Conservation (phyloP, 2,329 filamentous ascomycete species). For the Fusarium denticulatum region DNA sequence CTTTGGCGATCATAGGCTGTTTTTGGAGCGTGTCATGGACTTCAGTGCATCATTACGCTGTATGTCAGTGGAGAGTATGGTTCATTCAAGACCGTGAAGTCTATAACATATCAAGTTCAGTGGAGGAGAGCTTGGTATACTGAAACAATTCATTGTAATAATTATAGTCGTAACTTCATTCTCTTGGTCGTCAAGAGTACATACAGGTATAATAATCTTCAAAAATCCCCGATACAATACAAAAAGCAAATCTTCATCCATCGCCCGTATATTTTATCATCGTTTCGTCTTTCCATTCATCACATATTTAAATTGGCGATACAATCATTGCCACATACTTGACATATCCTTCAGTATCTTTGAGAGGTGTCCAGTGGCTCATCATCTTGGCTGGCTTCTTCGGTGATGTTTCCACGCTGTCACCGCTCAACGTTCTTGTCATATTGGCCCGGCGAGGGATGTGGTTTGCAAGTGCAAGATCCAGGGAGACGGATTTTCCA, state of each 20-base stretch:
- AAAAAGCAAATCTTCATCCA: neutral
- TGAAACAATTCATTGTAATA: neutral
- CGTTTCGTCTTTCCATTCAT: neutral
- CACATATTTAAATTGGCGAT: conserved; percentile 19
- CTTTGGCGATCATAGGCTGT: neutral
- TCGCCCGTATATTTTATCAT: conserved; percentile 1
- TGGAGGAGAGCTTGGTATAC: neutral
- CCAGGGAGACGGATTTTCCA: conserved; percentile 49
- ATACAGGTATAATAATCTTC: conserved; percentile 27
- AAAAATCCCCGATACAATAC: conserved; percentile 10
- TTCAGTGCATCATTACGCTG: rapidly evolving
- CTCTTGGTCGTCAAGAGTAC: conserved; percentile 28
- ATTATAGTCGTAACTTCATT: conserved; percentile 35
- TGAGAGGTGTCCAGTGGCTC: conserved; percentile 45
- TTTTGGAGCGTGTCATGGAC: neutral
- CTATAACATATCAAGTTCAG: neutral
- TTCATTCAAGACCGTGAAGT: neutral
- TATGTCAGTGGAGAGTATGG: neutral
- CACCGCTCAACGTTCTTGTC: conserved; percentile 24
- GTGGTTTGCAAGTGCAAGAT: conserved; percentile 43
- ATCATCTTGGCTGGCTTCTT: conserved; percentile 41
- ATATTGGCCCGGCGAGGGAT: conserved; percentile 41
- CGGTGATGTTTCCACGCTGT: conserved; percentile 20
- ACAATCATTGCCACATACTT: conserved; percentile 41
- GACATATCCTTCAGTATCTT: conserved; percentile 37